Evolutionary conservation across 768 basidiomycete species (phyloP).

Genomic region (Porphyrellus cyaneotinctus): DNA sequence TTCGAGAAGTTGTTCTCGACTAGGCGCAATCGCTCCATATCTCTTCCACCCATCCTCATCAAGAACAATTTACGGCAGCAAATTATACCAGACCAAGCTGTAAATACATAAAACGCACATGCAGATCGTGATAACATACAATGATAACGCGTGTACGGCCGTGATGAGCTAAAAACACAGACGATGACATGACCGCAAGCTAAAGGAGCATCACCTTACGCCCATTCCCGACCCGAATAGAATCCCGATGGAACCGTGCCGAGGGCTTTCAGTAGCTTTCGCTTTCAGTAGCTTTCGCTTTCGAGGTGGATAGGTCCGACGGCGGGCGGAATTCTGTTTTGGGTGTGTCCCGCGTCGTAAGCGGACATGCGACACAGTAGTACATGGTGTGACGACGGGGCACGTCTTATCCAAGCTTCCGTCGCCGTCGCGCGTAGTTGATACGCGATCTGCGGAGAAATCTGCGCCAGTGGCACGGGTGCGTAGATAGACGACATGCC

Average conservation of each 20-base stretch:
- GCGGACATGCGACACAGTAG: not conserved
- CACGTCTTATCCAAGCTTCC: slow-evolving; percentile 59
- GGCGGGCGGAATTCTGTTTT: not conserved
- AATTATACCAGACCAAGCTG: slow-evolving; percentile 6
- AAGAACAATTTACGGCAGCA: no score
- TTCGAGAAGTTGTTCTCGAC: no score
- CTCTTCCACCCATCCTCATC: no score
- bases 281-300: slow-evolving; percentile 7
- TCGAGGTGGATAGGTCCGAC: slow-evolving; percentile 23
- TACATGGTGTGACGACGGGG: slow-evolving; percentile 2
- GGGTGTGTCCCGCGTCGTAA: not conserved
- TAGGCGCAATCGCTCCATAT: no score
- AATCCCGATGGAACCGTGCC: not conserved
- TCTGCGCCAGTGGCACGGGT: slow-evolving; percentile 55
- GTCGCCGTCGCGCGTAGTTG: slow-evolving; percentile 51
- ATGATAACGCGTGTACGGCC: slow-evolving; percentile 1
- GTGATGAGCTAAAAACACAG: slow-evolving; percentile 1
- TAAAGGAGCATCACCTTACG: not conserved
- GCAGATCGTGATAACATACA: slow-evolving; percentile 6
- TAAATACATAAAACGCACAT: slow-evolving; percentile 6
- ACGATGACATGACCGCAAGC: slow-evolving; percentile 1
- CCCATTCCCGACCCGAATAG: not conserved
- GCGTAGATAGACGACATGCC: slow-evolving; percentile 50
- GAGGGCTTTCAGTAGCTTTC: slow-evolving; percentile 6
- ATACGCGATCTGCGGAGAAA: slow-evolving; percentile 50